Conservation (phyloP, 2,329 filamentous ascomycete species). For the Xylaria polymorpha region DNA sequence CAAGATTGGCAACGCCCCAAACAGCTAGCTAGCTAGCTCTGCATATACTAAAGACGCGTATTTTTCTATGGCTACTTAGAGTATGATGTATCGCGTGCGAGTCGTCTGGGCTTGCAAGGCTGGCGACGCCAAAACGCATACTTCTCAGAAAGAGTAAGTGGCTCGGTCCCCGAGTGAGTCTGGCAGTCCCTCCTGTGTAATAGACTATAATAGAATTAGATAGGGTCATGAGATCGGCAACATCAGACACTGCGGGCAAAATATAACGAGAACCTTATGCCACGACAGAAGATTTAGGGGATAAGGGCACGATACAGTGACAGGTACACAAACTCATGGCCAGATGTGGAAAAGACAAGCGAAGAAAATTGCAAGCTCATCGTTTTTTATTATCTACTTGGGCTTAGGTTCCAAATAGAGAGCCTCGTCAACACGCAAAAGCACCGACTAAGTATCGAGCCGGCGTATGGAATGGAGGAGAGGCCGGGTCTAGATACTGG, state of each 20-base stretch:
- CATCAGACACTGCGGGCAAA: conserved; percentile 37
- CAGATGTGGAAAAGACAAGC: conserved; percentile 56
- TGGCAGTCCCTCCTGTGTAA: conserved; percentile 12
- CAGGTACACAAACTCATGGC: conserved; percentile 42
- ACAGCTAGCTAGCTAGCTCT: conserved; percentile 26
- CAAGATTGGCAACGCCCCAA: conserved; percentile 17
- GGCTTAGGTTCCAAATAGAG: conserved; percentile 42
- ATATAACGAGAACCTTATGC: conserved; percentile 26
- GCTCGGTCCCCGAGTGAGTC: conserved; percentile 25
- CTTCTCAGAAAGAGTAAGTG: conserved; percentile 23
- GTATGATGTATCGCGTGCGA: conserved; percentile 38
- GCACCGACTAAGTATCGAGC: conserved; percentile 17
- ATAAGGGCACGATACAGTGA: conserved; percentile 37
- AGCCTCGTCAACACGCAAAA: conserved; percentile 41
- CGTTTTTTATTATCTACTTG: conserved; percentile 36
- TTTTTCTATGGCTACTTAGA: conserved; percentile 21
- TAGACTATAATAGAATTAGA: conserved; percentile 28
- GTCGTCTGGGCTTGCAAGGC: conserved; percentile 32
- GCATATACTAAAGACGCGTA: conserved; percentile 14
- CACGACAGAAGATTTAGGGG: conserved; percentile 32
- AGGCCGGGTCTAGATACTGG: conserved; percentile 10
- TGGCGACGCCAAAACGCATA: conserved; percentile 34
- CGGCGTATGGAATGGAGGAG: conserved; percentile 7
- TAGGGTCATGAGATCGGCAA: conserved; percentile 30
- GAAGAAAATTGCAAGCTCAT: conserved; percentile 52